These are phyloP conservation scores for Fraxinus americana DNA, from an alignment of 257 asterid genomes.

Conservation along the genomic window DNA sequence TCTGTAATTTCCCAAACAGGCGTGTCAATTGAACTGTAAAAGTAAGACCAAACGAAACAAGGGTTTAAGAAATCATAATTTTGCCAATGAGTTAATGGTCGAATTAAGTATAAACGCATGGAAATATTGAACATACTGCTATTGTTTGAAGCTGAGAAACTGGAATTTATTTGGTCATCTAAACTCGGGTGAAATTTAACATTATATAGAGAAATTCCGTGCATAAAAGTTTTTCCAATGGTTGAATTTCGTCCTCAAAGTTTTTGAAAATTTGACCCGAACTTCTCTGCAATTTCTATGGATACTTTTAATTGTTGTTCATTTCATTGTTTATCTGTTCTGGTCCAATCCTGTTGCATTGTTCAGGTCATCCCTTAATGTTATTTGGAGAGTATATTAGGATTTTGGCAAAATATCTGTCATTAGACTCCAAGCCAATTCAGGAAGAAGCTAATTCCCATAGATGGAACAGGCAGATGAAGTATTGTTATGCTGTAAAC, in stretches of 20 bases:
- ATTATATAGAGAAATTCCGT: not conserved
- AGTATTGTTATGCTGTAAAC: conserved; percentile 88
- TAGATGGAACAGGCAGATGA: conserved; percentile 57
- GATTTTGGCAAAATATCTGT: conserved; percentile 13
- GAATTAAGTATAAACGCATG: not conserved
- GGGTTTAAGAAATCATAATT: not conserved
- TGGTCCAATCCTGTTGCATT: conserved; percentile 1
- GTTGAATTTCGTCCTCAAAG: not conserved
- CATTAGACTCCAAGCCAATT: conserved; percentile 9
- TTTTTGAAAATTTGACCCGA: not conserved
- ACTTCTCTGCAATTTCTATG: not conserved
- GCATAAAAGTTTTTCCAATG: conserved; percentile 11
- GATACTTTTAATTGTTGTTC: not conserved
- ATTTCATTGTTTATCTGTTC: conserved; percentile 12
- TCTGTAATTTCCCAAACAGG: not conserved
- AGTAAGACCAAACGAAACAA: not conserved
- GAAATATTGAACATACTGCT: not conserved
- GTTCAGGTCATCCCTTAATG: conserved; percentile 13
- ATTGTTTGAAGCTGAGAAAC: not conserved
- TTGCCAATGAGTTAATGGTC: not conserved
- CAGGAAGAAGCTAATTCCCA: conserved; percentile 9
- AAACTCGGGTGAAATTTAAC: not conserved
- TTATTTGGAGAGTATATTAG: conserved; percentile 8
- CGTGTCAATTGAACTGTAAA: not conserved
- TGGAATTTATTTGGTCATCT: not conserved